Percentiles rank a stretch among this genome's conserved stretches.
phyloP scores from a whole-genome alignment of 306 rosid species.

The Spatholobus suberectus region DNA sequence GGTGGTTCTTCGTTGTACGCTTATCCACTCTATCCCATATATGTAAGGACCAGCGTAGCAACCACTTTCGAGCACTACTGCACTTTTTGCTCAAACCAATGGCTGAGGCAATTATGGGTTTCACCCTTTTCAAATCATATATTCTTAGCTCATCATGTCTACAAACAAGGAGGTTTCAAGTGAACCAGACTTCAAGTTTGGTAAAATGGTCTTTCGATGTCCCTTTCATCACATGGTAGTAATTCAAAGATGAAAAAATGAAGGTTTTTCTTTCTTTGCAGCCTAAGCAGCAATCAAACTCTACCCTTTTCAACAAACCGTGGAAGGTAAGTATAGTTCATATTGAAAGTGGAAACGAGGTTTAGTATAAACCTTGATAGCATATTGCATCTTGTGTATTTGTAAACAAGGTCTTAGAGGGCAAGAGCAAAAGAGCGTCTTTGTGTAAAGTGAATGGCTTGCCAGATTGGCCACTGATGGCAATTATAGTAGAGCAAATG shows the following conservation, averaged over 20 bases:
- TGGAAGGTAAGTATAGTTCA: slow-evolving; percentile 48
- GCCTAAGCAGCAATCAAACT: slow-evolving; percentile 63
- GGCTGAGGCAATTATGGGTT: slow-evolving; percentile 53
- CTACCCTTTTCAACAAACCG: slow-evolving; percentile 48
- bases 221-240: slow-evolving; percentile 15
- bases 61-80: not conserved
- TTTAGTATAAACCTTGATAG: not conserved
- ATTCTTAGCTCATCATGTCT: slow-evolving; percentile 36
- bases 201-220: slow-evolving; percentile 23
- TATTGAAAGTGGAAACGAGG: not conserved
- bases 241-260: slow-evolving; percentile 10
- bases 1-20: slow-evolving; percentile 44
- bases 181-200: slow-evolving; percentile 47
- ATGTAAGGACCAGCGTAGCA: slow-evolving; percentile 34
- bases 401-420: slow-evolving; percentile 44
- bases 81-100: slow-evolving; percentile 36
- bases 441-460: slow-evolving; percentile 64
- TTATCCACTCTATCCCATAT: slow-evolving; percentile 52
- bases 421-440: slow-evolving; percentile 56
- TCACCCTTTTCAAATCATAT: slow-evolving; percentile 48
- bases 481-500: slow-evolving; percentile 48
- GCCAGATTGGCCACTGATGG: slow-evolving; percentile 51
- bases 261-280: slow-evolving; percentile 45
- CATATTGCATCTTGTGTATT: not conserved
- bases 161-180: slow-evolving; percentile 46